phyloP scores from a whole-genome alignment of 192 early-diverging fungal species.

The Umbelopsis isabellina region DNA sequence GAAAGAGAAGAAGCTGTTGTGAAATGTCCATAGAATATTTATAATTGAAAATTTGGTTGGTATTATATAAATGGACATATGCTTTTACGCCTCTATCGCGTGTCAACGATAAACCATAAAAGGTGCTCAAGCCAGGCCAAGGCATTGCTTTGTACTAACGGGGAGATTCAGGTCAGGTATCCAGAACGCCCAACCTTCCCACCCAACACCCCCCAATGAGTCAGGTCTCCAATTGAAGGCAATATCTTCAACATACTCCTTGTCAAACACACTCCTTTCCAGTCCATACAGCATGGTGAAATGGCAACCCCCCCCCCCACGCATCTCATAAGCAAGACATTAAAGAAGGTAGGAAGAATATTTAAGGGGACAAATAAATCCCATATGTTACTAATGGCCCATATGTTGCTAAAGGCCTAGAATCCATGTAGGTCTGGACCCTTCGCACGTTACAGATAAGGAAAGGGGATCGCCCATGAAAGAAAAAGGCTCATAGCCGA shows the following conservation, averaged over 20 bases:
- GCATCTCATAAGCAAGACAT: too few species aligned
- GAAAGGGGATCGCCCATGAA: slow-evolving; percentile 3
- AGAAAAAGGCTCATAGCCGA: background rate
- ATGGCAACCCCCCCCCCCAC: too few species aligned
- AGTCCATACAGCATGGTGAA: too few species aligned
- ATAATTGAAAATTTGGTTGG: background rate
- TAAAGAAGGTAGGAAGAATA: background rate
- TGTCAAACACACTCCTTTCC: too few species aligned
- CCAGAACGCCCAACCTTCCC: too few species aligned
- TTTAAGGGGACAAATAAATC: background rate
- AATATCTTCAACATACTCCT: too few species aligned
- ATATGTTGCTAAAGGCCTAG: background rate
- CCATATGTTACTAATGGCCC: background rate
- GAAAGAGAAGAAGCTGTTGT: background rate
- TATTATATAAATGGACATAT: too few species aligned
- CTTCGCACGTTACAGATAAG: background rate
- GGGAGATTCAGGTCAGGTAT: too few species aligned
- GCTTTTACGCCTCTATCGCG: background rate
- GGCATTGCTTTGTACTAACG: too few species aligned
- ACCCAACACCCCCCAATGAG: too few species aligned
- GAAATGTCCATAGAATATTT: background rate
- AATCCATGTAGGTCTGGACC: slow-evolving; percentile 11
- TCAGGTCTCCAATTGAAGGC: too few species aligned
- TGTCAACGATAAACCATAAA: background rate
- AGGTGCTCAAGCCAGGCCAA: too few species aligned